A percentile compares a stretch with the other conserved stretches of the same genome.
Evolutionary conservation across 164 flowering plant species (phyloP).

Genomic region (Taxillus chinensis): DNA sequence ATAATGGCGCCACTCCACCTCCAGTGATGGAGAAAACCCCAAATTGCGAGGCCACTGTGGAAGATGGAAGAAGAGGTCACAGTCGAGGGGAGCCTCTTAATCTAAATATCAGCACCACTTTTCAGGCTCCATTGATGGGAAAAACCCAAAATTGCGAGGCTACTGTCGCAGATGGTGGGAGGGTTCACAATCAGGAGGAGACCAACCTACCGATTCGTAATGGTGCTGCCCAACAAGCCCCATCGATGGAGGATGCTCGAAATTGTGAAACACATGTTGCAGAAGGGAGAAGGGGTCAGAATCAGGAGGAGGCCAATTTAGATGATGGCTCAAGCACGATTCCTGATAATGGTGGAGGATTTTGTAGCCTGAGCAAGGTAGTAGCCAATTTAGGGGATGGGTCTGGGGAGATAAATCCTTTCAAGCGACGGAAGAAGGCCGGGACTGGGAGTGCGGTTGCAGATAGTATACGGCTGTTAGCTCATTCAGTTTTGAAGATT

Average conservation of each 20-base stretch:
- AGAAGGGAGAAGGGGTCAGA: constrained; percentile 2
- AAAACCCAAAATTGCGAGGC: too few relatives aligned
- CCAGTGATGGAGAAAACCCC: too few relatives aligned
- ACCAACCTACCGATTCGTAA: constrained; percentile 10
- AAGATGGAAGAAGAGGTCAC: too few relatives aligned
- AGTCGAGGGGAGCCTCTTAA: too few relatives aligned
- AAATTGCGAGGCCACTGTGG: too few relatives aligned
- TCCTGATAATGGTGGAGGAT: constrained; percentile 11
- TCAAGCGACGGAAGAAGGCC: constrained; percentile 13
- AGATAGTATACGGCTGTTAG: not conserved
- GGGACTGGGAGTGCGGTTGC: constrained; percentile 2
- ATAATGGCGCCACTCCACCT: too few relatives aligned
- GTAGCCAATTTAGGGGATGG: constrained; percentile 7
- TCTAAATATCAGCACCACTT: too few relatives aligned
- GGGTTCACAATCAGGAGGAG: constrained; percentile 6
- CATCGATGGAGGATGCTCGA: not conserved
- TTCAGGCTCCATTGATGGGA: too few relatives aligned
- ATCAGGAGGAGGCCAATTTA: constrained; percentile 11
- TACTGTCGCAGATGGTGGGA: not conserved
- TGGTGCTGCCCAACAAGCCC: not conserved
- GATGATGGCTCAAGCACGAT: constrained; percentile 20
- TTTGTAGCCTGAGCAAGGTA: constrained; percentile 15
- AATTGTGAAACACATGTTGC: constrained; percentile 8
- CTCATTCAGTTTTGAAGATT: constrained; percentile 2
- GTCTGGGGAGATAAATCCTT: constrained; percentile 3